Evolutionary conservation across 1,139 yeast species (phyloP).

Genomic region (Blastobotrys illinoisensis): DNA sequence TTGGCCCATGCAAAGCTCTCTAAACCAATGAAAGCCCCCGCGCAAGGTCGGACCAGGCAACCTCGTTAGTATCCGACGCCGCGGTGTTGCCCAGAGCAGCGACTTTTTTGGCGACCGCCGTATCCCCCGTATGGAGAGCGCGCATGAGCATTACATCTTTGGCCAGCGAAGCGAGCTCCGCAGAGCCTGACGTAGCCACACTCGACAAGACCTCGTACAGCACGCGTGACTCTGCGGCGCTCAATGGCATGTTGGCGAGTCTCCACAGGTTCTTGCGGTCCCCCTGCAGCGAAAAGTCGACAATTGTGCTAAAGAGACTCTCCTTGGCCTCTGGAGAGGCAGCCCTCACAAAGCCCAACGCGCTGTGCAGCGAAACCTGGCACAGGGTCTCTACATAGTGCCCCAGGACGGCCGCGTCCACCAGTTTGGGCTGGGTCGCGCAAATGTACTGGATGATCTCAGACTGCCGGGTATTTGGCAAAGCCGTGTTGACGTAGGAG

Average conservation of each 20-base stretch:
- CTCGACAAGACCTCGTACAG: conserved; percentile 17
- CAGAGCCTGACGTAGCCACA: conserved; percentile 10
- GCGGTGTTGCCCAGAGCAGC: conserved; percentile 9
- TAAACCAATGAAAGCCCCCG: conserved; percentile 7
- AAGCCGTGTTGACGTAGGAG: conserved; percentile 13
- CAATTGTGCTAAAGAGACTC: conserved; percentile 14
- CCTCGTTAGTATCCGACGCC: conserved; percentile 5
- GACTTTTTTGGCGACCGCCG: conserved; percentile 15
- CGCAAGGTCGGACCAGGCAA: conserved; percentile 17
- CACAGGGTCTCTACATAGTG: conserved; percentile 19
- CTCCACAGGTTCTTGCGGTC: conserved; percentile 19
- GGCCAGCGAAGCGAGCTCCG: conserved; percentile 16
- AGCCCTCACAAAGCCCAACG: conserved; percentile 21
- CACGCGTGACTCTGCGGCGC: conserved; percentile 15
- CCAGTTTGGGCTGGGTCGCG: conserved; percentile 19
- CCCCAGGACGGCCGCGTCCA: conserved; percentile 15
- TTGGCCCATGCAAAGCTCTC: neutral
- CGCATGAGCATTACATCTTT: conserved; percentile 24
- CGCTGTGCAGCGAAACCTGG: conserved; percentile 17
- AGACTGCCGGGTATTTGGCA: conserved; percentile 5
- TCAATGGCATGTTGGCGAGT: conserved; percentile 22
- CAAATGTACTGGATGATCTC: conserved; percentile 13
- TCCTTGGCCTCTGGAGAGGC: conserved; percentile 18
- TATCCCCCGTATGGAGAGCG: conserved; percentile 20
- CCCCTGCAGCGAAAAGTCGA: conserved; percentile 9